Evolutionary conservation across 140 eudicot species (phyloP).

Genomic region (Ambrosia hybrid): DNA sequence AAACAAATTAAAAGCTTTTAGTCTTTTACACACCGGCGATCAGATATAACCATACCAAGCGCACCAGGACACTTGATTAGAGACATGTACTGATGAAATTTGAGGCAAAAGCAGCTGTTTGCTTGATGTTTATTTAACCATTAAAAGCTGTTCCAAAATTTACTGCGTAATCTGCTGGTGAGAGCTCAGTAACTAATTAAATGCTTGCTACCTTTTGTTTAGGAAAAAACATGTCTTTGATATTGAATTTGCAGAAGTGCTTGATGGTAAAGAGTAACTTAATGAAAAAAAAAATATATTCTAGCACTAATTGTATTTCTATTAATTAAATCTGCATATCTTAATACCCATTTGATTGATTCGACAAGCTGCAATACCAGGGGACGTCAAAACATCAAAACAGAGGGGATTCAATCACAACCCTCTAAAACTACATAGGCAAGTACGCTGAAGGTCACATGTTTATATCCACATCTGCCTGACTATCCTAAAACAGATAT

Average conservation of each 20-base stretch:
- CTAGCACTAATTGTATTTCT: background rate
- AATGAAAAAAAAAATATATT: background rate
- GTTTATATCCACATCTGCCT: background rate
- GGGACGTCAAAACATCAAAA: background rate
- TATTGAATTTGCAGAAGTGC: background rate
- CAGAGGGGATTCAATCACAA: background rate
- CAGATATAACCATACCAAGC: background rate
- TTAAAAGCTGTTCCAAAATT: background rate
- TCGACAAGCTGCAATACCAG: background rate
- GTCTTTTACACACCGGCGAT: background rate
- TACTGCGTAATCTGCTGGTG: background rate
- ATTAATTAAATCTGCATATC: background rate
- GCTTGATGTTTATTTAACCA: background rate
- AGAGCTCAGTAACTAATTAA: background rate
- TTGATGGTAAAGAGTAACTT: background rate
- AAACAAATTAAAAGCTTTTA: background rate
- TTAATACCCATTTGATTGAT: background rate
- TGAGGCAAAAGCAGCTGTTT: background rate
- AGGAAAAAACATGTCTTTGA: background rate
- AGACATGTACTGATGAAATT: background rate
- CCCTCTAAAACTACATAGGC: background rate
- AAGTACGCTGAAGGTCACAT: background rate
- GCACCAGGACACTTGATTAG: background rate
- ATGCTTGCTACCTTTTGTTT: constrained; percentile 1
- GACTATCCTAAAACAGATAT: too few species aligned